Conservation (phyloP, 257 asterid genomes). For the Avicennia marina region DNA sequence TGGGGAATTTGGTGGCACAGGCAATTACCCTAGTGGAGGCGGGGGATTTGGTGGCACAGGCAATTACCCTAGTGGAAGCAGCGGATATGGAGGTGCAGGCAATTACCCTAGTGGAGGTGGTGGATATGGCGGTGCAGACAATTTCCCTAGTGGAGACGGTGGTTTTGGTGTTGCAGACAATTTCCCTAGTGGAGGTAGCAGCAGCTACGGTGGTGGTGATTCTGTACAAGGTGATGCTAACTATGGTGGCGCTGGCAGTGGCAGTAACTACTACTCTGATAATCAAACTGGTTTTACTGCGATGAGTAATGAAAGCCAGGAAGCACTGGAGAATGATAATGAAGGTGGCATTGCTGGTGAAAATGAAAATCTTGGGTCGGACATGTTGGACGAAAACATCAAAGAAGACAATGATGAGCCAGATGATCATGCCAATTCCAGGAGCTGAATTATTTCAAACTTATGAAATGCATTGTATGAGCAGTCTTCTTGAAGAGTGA, state of each 20-base stretch:
- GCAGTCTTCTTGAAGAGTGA: slow-evolving; percentile 16
- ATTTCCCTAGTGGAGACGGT: slow-evolving; percentile 12
- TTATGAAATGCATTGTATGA: background rate
- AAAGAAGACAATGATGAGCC: slow-evolving; percentile 23
- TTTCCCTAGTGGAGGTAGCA: slow-evolving; percentile 17
- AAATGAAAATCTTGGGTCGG: slow-evolving; percentile 15
- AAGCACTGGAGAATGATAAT: slow-evolving; percentile 11
- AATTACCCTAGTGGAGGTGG: background rate
- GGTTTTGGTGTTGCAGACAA: slow-evolving; percentile 20
- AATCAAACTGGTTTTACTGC: slow-evolving; percentile 22
- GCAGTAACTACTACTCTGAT: no score
- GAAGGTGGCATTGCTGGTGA: slow-evolving; percentile 8
- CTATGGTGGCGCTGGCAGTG: slow-evolving; percentile 21
- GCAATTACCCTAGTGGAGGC: background rate
- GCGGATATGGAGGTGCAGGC: slow-evolving; percentile 11
- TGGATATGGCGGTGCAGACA: slow-evolving; percentile 10
- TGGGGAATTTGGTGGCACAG: slow-evolving; percentile 1
- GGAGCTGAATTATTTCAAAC: slow-evolving; percentile 21
- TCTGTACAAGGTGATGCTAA: slow-evolving; percentile 21
- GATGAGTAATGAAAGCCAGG: slow-evolving; percentile 9
- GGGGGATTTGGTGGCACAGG: slow-evolving; percentile 9
- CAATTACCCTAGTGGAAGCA: slow-evolving; percentile 12
- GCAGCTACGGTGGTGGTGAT: slow-evolving; percentile 24
- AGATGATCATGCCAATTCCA: slow-evolving; percentile 28
- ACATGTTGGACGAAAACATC: background rate